Conservation (phyloP, 2,329 filamentous ascomycete species). For the Microsporum ferrugineum region DNA sequence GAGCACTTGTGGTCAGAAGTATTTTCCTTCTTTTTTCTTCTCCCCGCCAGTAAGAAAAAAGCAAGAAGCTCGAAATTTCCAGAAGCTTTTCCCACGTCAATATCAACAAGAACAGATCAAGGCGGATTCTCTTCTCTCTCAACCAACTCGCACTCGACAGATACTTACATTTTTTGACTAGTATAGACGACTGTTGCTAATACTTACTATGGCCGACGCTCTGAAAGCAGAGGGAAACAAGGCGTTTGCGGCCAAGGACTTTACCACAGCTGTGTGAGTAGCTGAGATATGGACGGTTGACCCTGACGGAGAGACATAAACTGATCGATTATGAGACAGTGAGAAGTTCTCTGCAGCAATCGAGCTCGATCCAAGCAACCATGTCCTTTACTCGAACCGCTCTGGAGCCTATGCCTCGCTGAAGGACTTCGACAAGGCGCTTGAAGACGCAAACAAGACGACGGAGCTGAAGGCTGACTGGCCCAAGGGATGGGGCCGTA, state of each 20-base stretch:
- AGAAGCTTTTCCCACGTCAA: constrained; percentile 23
- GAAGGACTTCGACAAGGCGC: constrained; percentile 71
- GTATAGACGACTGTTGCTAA: not conserved
- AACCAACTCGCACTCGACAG: not conserved
- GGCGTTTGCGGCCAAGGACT: constrained; percentile 96
- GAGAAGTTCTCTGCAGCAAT: constrained; percentile 94
- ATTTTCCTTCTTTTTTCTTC: not conserved
- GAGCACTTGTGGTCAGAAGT: not conserved
- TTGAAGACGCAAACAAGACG: constrained; percentile 85
- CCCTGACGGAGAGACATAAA: not conserved
- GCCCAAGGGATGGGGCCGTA: constrained; percentile 92
- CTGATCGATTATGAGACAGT: constrained; percentile 38
- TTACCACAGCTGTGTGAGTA: constrained; percentile 84
- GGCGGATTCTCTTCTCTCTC: not conserved
- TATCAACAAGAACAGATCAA: not conserved
- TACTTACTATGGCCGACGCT: constrained; percentile 55
- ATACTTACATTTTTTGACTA: not conserved
- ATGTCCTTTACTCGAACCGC: constrained; percentile 96
- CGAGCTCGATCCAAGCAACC: constrained; percentile 73
- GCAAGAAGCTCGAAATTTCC: constrained; percentile 33
- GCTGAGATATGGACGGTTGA: not conserved
- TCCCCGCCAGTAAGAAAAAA: not conserved
- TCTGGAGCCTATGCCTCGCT: constrained; percentile 81
- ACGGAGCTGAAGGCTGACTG: constrained; percentile 94
- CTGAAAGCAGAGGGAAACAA: constrained; percentile 98